Evolutionary conservation across 345 rosid genomes (phyloP).

Genomic region (Barbarea vulgaris): DNA sequence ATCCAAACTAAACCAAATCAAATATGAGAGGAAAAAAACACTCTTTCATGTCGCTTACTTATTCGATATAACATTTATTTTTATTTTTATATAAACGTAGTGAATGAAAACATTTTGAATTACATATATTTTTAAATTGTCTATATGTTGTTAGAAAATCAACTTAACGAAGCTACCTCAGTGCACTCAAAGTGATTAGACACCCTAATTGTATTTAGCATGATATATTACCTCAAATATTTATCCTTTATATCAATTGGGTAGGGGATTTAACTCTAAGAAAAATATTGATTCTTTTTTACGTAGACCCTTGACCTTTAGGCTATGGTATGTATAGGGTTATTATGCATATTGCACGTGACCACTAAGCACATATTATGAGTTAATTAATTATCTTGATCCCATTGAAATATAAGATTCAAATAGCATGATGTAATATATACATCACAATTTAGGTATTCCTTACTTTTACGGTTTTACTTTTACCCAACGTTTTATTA

Average conservation of each 20-base stretch:
- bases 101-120: not conserved
- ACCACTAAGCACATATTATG: constrained; percentile 33
- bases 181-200: not conserved
- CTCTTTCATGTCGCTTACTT: not conserved
- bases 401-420: constrained; percentile 25
- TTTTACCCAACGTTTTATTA: not conserved
- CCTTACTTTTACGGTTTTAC: constrained; percentile 7
- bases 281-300: not conserved
- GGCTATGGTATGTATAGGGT: constrained; percentile 32
- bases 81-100: not conserved
- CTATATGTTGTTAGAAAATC: not conserved
- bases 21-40: not conserved
- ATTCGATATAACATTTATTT: not conserved
- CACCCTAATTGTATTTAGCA: constrained; percentile 23
- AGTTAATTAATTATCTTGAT: constrained; percentile 30
- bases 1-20: not conserved
- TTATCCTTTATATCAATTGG: not conserved
- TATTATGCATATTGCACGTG: constrained; percentile 46
- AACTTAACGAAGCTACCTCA: constrained; percentile 10
- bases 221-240: not conserved
- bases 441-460: constrained; percentile 24
- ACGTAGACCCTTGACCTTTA: constrained; percentile 42
- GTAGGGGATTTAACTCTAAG: not conserved
- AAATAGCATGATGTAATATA: constrained; percentile 33
- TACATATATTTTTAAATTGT: not conserved